Conservation (phyloP, 352 stramenopile species). For the Phytophthora litchii region DNA sequence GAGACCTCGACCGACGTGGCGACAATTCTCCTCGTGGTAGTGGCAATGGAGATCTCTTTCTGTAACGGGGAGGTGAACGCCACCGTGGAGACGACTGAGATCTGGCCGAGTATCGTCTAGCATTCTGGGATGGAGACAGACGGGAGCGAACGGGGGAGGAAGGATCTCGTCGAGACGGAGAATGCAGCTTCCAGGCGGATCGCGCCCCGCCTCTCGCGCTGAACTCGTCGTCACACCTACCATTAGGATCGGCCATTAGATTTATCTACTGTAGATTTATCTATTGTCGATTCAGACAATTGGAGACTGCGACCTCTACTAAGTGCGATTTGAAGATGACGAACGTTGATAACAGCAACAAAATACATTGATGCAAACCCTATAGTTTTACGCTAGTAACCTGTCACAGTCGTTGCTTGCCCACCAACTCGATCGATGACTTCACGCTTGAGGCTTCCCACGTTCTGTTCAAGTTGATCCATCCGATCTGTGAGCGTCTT, state of each 20-base stretch:
- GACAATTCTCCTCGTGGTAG: constrained; percentile 5
- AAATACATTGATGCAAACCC: too few relatives aligned
- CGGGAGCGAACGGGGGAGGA: neutral
- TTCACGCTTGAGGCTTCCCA: constrained; percentile 23
- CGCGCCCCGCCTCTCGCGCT: constrained; percentile 3
- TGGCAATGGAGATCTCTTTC: constrained; percentile 19
- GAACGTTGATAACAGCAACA: too few relatives aligned
- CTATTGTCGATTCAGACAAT: too few relatives aligned
- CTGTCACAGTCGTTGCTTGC: neutral
- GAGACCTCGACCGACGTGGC: constrained; percentile 15
- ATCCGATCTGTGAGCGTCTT: constrained; percentile 33
- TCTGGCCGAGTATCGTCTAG: constrained; percentile 4
- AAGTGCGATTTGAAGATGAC: constrained; percentile 20
- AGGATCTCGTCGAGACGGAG: constrained; percentile 3
- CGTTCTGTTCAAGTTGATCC: constrained; percentile 36
- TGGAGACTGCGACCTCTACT: constrained; percentile 1
- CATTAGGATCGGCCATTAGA: constrained; percentile 16
- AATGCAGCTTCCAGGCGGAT: constrained; percentile 1
- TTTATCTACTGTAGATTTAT: neutral
- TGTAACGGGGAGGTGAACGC: constrained; percentile 13
- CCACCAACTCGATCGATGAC: constrained; percentile 4
- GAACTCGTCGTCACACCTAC: constrained; percentile 9
- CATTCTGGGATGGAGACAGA: constrained; percentile 6
- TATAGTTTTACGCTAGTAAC: neutral
- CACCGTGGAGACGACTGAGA: constrained; percentile 14